Base-by-base conservation (phyloP, 306 rosid genomes). In the Acacia melanoxylon region DNA sequence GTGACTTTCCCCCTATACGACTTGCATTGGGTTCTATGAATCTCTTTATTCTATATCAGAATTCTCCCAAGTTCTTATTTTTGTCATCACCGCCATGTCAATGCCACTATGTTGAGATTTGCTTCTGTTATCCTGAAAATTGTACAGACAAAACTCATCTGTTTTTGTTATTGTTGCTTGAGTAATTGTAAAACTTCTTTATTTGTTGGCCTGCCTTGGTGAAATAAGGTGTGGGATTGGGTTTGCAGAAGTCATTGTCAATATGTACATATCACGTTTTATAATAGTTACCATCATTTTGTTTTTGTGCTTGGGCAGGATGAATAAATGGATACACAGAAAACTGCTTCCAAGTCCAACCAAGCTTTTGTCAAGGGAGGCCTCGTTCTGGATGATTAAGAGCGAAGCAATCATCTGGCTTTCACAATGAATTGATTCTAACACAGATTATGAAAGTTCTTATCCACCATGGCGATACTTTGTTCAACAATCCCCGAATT, bases 271-370 rank as follows among this genome's bases (percentile, higher is more conserved):
- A 31, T 37, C 54, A 22, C 72, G 45, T 51, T 48, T 7, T 12
- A 29, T 44, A 62, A 9, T 68, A 16, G 37, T 12, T 22, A 25
- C 29, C 81, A 49, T 76, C 14, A 44, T 78, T 63, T 81, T 8
- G 16, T 83, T 72, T n/a, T 68, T 83, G 49, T 82, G 69, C 78
- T 63, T 83, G 88, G 77, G 76, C 93, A 89, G 95, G 91, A 84
- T 84, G 83, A 75, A 69, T 85, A 78, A 62, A 72, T 79, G 13
- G 78, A 77, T 19, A n/a, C 62, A 22, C 33, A 71, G 71, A 79
- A 29, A 78, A 72, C 71, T 31, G 31, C 80, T 78, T 72, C 74
- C 15, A 8, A 22, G 72, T 72, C 70, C n/a, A 4, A 27, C 83
- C 76, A 24, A 29, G 76, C 76, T 54, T 59, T 72, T 51, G 54